Conservation (phyloP, 1,284 basidiomycete genomes). For the Sporisorium reilianum region DNA sequence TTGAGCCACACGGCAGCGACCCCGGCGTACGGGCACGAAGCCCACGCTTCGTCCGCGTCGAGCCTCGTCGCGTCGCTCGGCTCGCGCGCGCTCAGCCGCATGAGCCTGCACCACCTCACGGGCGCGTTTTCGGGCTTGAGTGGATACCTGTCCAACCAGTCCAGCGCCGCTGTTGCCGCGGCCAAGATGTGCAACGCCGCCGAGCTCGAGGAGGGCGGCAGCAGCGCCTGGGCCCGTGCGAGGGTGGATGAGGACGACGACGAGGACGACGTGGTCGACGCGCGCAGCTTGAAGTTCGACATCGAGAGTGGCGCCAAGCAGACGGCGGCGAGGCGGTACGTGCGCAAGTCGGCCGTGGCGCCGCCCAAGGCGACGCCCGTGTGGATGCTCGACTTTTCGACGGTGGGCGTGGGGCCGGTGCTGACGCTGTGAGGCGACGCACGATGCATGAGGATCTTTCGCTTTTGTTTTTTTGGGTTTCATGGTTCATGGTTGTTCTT, state of each 20-base stretch:
- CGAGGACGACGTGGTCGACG: slow-evolving; percentile 4
- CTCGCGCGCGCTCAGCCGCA: slow-evolving; percentile 45
- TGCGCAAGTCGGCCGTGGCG: slow-evolving; percentile 17
- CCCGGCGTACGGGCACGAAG: slow-evolving; percentile 22
- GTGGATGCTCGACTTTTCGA: slow-evolving; percentile 44
- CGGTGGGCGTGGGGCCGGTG: slow-evolving; percentile 8
- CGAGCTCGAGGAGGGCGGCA: slow-evolving; percentile 7
- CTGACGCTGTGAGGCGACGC: slow-evolving; percentile 20
- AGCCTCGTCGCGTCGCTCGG: slow-evolving; percentile 34
- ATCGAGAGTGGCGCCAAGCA: slow-evolving; percentile 6
- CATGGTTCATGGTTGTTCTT: not conserved
- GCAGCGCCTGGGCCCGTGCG: not conserved
- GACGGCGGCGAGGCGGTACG: slow-evolving; percentile 24
- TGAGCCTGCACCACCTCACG: slow-evolving; percentile 53
- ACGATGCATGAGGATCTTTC: too few relatives aligned
- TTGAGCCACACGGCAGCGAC: not conserved
- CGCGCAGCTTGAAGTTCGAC: slow-evolving; percentile 6
- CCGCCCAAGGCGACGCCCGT: slow-evolving; percentile 33
- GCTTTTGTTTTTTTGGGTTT: not conserved
- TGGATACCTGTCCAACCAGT: slow-evolving; percentile 52
- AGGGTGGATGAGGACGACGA: slow-evolving; percentile 14
- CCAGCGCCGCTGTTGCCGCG: slow-evolving; percentile 37
- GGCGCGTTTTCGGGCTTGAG: slow-evolving; percentile 56
- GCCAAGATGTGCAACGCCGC: slow-evolving; percentile 49
- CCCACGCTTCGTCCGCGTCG: slow-evolving; percentile 23